Base-by-base conservation (phyloP, 345 rosid species). In the Populus davidiana region DNA sequence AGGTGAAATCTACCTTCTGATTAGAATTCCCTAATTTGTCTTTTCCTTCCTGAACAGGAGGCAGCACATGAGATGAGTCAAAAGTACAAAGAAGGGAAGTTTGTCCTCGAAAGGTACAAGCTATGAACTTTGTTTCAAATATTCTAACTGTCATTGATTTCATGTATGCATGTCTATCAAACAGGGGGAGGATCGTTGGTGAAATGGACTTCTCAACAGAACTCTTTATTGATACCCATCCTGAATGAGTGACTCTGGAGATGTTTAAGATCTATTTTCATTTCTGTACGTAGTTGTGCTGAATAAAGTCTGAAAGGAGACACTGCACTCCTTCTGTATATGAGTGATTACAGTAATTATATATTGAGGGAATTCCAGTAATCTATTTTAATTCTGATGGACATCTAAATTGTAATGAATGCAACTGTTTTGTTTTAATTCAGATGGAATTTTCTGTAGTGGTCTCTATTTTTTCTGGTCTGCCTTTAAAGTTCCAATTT, bases 41-140 rank as follows among this genome's bases (percentile, higher is more conserved):
- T 23, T 16, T 10, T 77, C 20, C 27, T 76, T 80, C 64, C 70
- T 49, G 2, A 33, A 63, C 88, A 94, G 98, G 93, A 87, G 74
- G 84, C 86, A 5, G 96, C 97, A 2, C 94, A 82, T 13, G 96
- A 94, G 72, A 86, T 87, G 81, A 81, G 86, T 84, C 96, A 89
- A 69, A 89, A 90, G 87, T 91, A 90, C 69, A 92, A 92, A 81
- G 97, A 89, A 87, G 94, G 97, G 77, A 92, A 91, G 84, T 86
- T 84, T 68, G 93, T 94, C 70, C 87, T 92, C 1, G 97, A 94
- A 82, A 94, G 98, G 96, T 92, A 86, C 7, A 68, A 47, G 21
- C 70, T 73, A n/a, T 31, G n/a, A 64, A 72, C 71, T 38, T 38
- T 66, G 39, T 38, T 54, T 27, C 44, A 9, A 66, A 63, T 41